phyloP scores from a whole-genome alignment of 352 stramenopile genomes.

The Globisporangium splendens region DNA sequence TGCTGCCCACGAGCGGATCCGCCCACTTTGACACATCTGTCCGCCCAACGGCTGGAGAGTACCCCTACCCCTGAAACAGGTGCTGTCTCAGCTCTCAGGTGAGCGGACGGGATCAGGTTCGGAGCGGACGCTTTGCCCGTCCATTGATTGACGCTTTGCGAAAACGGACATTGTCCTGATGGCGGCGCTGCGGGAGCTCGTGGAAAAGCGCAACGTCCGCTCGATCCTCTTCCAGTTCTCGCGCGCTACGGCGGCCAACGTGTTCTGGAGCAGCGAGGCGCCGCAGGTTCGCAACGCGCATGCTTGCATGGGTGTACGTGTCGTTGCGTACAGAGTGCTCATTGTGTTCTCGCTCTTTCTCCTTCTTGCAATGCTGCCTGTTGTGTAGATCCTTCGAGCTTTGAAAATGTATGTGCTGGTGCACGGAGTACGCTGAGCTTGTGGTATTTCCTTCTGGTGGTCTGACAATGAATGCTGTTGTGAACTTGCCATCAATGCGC shows the following conservation, averaged over 20 bases:
- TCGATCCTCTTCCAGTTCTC: conserved; percentile 46
- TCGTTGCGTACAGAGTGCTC: neutral
- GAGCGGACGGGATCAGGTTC: neutral
- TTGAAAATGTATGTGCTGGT: neutral
- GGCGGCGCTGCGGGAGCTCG: conserved; percentile 13
- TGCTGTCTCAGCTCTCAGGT: neutral
- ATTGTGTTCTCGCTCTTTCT: neutral
- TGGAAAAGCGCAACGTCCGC: conserved; percentile 40
- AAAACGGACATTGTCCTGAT: no score
- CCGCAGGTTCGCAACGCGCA: neutral
- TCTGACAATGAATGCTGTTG: neutral
- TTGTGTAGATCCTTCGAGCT: neutral
- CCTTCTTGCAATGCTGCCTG: neutral
- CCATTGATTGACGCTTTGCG: no score
- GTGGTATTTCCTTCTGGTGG: neutral
- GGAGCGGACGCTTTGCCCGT: no score
- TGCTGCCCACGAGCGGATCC: neutral
- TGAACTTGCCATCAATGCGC: neutral
- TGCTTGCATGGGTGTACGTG: neutral
- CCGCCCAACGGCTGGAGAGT: neutral
- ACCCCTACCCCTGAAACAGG: neutral
- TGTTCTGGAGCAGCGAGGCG: neutral
- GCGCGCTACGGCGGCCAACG: conserved; percentile 5
- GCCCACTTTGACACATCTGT: neutral
- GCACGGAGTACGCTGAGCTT: neutral